Base-by-base conservation (phyloP, 1,284 basidiomycete species). In the Grifola frondosa region DNA sequence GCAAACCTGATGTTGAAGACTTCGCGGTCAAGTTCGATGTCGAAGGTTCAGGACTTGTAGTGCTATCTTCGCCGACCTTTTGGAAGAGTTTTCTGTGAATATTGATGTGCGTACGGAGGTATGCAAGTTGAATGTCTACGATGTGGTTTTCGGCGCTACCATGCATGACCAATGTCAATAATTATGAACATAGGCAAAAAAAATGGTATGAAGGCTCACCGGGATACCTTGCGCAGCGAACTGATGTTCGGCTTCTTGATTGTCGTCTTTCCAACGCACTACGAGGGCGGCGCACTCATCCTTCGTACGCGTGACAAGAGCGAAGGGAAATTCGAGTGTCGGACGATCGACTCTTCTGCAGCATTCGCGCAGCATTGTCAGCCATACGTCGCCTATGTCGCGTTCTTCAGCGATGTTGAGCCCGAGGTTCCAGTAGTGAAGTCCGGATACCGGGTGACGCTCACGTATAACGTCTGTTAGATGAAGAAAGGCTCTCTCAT, bases 231-330 rank as follows among this genome's bases (percentile, higher is more conserved):
- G 3, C 61, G 62, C 7, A 50, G 54, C 12, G 48, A 58, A 8
- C 56, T 53, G 21, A 73, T 71, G 70, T 69, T 74, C 38, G 73
- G 67, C 13, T 74, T 72, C 3, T 64, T 74, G 11, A 66, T 75
- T 10, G 35, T 74, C 33, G 69, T 70, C 15, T 63, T 63, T 42
- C 68, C 69, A 15, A 69, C 70, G 1, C 16, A 52, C 0, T 69
- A 75, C 38, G 54, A 65, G 44, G 71, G 73, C 6, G 72, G 71
- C 5, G 40, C 45, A 4, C 58, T 75, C 6, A 25, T 65, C 17
- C 57, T 74, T 4, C 59, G 62, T 22, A n/a, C n/a, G 22, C 61
- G 70, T 23, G 47, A 50, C 64, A 70, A 31, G 50, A 49, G 13
- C 54, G 43, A 10, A 30, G 60, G 23, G 68, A 64, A 17, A 2